Evolutionary conservation across 2,329 filamentous ascomycete species (phyloP), one percentile per base, ranked within the genome.

Genomic region (Colletotrichum higginsianum): DNA sequence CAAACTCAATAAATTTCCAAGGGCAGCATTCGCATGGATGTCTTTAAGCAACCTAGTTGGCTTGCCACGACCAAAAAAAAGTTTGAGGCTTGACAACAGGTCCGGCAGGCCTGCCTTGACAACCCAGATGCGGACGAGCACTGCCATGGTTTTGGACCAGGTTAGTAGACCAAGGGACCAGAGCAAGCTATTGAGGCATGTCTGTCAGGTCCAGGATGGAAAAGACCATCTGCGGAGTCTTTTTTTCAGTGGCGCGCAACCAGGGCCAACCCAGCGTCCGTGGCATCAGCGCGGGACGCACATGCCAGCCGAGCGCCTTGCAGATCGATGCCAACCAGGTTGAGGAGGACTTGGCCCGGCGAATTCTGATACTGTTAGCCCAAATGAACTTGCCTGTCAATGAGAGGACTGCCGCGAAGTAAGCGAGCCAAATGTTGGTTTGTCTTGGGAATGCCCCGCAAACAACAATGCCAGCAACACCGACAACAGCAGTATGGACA

Each of bases 111-210:
- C 35, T 16, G 30, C n/a, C 26, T 49, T 26, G 35, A 65, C 16
- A 35, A 60, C 40, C 67, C 55, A 66, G 53, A 44, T 49, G 64
- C 30, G 52, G 23, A 50, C 63, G 44, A 52, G 44, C 44, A 35
- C 26, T 44, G 35, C 46, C 64, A 35, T 44, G 57, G 57, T 15
- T 47, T 38, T 61, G 13, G 68, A 56, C 64, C 52, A 58, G 55
- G 55, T 42, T 40, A 72, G 71, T 61, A 71, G 67, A 72, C 61
- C 49, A 71, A 44, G 38, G 68, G 55, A 47, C 46, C 66, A 60
- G 42, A 23, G 23, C 47, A 26, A 50, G 38, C 55, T 55, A 42
- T 47, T 56, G 55, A 65, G 46, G 66, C 50, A 42, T 61, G 49
- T 57, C 42, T 70, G 42, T 66, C 55, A 42, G 67, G 66, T 50